Base-by-base conservation (phyloP, 2,329 filamentous ascomycete species). In the Curvularia hawaiiensis region DNA sequence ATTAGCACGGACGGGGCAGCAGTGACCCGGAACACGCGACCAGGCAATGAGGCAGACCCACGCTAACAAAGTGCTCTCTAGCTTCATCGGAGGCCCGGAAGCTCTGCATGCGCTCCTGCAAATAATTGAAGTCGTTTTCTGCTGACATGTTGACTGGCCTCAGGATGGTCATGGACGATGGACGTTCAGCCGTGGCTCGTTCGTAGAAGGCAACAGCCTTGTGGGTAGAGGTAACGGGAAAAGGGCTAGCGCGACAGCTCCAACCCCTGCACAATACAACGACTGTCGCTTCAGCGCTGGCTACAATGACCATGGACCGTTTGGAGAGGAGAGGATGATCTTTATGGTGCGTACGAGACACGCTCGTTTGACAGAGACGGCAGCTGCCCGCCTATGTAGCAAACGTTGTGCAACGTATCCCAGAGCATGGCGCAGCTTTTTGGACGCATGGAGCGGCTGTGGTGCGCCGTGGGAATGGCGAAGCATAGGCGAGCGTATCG, bases 71-170 rank as follows among this genome's bases (percentile, higher is more conserved):
- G 35, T 64, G 67, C 52, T 77, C 72, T 57, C 75, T 66, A 14
- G 73, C 72, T n/a, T 73, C 68, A 50, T 77, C 75, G 31, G 73
- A 74, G 28, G 69, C 68, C 31, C 68, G 68, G 54, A 77, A 77
- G 30, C 59, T 56, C 31, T 72, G 65, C 65, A 77, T 69, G 54
- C 72, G 69, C 20, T 63, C 61, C 26, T 60, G 52, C 56, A 68
- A 66, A 22, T 65, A 62, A 39, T 67, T 65, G 54, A 68, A 64
- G 28, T 69, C 61, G 6, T 53, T 60, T 43, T 46, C 64, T 67
- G 68, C 49, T 6, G 41, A 47, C 52, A 58, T 58, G 20, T 33
- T 39, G 44, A 26, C 26, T 9, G 22, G 43, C 16, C n/a, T 16
- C 26, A 38, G 28, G 28, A 31, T 28, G 24, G 44, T 50, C 22